phyloP scores from a whole-genome alignment of 1,139 yeast species.

The Geotrichum cucujoidarum region DNA sequence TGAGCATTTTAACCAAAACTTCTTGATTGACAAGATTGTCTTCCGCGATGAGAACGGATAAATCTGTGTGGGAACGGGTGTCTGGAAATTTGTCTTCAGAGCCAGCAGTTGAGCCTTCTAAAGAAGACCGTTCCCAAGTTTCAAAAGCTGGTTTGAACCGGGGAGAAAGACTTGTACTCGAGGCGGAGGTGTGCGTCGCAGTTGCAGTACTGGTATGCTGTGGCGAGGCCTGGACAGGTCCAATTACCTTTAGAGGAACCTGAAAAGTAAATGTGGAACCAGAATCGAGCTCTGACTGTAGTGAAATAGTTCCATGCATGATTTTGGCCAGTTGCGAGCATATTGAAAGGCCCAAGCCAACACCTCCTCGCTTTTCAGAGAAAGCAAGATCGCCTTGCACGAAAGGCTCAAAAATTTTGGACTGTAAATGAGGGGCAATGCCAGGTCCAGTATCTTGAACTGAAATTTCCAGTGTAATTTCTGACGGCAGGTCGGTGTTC shows the following conservation, averaged over 20 bases:
- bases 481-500: neutral
- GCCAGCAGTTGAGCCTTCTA: neutral
- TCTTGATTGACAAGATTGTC: conserved; percentile 93
- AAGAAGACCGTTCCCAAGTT: neutral
- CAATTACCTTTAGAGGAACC: conserved; percentile 55
- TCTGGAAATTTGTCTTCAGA: neutral
- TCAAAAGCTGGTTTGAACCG: neutral
- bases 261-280: conserved; percentile 77
- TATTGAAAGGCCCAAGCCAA: conserved; percentile 86
- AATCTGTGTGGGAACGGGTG: conserved; percentile 39
- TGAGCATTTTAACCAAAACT: conserved; percentile 83
- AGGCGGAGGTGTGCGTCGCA: neutral
- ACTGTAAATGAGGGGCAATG: conserved; percentile 73
- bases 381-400: conserved; percentile 91
- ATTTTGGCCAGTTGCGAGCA: conserved; percentile 72
- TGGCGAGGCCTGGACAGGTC: conserved; percentile 57
- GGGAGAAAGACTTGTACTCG: neutral
- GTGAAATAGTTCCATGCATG: conserved; percentile 12
- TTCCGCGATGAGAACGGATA: conserved; percentile 77
- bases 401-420: conserved; percentile 85
- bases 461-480: neutral
- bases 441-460: conserved; percentile 91
- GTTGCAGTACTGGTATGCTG: conserved; percentile 33
- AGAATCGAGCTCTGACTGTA: conserved; percentile 56
- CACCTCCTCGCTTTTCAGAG: conserved; percentile 84